phyloP scores from a whole-genome alignment of 2,329 filamentous ascomycete genomes.

The Paraphaeosphaeria minitans region DNA sequence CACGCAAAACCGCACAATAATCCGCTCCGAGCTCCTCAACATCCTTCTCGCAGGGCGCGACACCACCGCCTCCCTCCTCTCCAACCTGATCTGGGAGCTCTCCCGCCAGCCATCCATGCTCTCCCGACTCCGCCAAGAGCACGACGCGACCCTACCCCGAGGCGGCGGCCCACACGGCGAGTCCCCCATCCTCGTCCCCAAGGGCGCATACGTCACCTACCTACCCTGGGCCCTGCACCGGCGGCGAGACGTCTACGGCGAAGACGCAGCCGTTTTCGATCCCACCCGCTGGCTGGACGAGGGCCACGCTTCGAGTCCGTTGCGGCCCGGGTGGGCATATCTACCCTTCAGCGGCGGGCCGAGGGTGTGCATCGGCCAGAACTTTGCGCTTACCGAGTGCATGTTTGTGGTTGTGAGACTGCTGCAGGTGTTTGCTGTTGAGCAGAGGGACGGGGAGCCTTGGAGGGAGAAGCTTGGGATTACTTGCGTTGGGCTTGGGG shows the following conservation, averaged over 20 bases:
- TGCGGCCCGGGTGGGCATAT: slow-evolving; percentile 35
- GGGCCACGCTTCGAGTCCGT: slow-evolving; percentile 13
- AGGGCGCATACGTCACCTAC: slow-evolving; percentile 27
- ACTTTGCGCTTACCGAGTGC: slow-evolving; percentile 32
- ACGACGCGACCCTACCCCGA: slow-evolving; percentile 34
- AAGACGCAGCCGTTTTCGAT: slow-evolving; percentile 37
- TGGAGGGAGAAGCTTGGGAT: slow-evolving; percentile 30
- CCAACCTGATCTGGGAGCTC: slow-evolving; percentile 43
- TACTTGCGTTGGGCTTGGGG: neutral
- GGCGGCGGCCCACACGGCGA: slow-evolving; percentile 37
- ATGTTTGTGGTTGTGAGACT: slow-evolving; percentile 29
- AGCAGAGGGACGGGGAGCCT: slow-evolving; percentile 23
- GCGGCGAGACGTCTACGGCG: slow-evolving; percentile 37
- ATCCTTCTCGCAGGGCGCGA: slow-evolving; percentile 44
- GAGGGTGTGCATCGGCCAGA: slow-evolving; percentile 35
- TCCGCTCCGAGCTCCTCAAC: slow-evolving; percentile 41
- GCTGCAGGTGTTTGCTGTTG: slow-evolving; percentile 26
- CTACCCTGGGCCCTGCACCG: slow-evolving; percentile 35
- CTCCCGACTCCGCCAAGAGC: slow-evolving; percentile 42
- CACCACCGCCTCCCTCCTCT: slow-evolving; percentile 37
- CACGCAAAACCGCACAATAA: slow-evolving; percentile 19
- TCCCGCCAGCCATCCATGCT: slow-evolving; percentile 43
- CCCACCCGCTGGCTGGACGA: slow-evolving; percentile 43
- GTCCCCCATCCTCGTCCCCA: slow-evolving; percentile 34
- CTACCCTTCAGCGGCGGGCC: slow-evolving; percentile 37